Evolutionary conservation across 208 protist genomes (phyloP), one percentile per base, ranked within the genome.

Genomic region (Novymonas esmeraldas): DNA sequence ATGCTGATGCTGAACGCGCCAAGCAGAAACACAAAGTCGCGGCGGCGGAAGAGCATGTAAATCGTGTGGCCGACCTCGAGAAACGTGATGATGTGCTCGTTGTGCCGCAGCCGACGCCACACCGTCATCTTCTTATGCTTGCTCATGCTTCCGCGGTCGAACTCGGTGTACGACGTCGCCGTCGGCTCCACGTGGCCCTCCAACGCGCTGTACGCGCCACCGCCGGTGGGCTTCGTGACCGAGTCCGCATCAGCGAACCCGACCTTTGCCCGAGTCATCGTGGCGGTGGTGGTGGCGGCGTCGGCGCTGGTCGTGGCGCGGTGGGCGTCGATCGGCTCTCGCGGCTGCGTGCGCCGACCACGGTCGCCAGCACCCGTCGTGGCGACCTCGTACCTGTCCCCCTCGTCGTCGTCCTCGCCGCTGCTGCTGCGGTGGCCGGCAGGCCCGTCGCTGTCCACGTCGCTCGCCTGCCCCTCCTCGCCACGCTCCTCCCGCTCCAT

Each of bases 1-100:
- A 89, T 79, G 59, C 78, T 78, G 49, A 87, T 84, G 51, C 83
- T 88, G 56, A 92, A 88, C 50, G 81, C 79, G 6, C 58, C 41
- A 3, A 89, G 70, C 26, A 92, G 61, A 42, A 89, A 84, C 26
- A 85, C 54, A 61, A 87, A 92, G 51, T 89, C 82, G n/a, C 66
- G 69, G 39, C 66, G 51, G 33, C 72, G 31, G 45, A 78, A 41
- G 39, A 88, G 64, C n/a, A 50, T 49, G 56, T 63, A 58, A 14
- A 86, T 67, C 26, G 69, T 87, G 62, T 60, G 78, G 14, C 71
- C 73, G 9, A 88, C 73, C 68, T 84, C 65, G 14, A 88, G 58
- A 24, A 81, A 79, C 10, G 59, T 76, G 51, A 71, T 60, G 36
- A 78, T 64, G 42, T 80, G 45, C 31, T 76, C 62, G 46, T 73